Percentiles rank a stretch among this genome's conserved stretches.
phyloP scores from a whole-genome alignment of 768 basidiomycete genomes.

The Naganishia vaughanmartiniae region DNA sequence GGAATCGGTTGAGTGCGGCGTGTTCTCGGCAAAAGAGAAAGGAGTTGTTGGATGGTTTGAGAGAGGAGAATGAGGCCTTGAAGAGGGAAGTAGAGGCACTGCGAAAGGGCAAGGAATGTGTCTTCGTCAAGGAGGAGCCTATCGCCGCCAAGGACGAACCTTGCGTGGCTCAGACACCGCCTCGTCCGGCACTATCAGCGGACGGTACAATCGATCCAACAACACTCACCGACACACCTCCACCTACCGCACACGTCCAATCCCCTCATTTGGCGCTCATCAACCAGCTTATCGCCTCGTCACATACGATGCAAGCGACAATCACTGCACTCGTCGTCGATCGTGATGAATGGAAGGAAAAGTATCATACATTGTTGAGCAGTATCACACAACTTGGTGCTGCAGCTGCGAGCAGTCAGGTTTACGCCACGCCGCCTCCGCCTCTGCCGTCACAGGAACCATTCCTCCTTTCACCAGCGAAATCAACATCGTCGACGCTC shows the following conservation, averaged over 20 bases:
- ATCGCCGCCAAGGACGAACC: background rate
- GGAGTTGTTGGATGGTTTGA: slow-evolving; percentile 23
- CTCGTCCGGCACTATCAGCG: background rate
- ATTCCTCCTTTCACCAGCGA: slow-evolving; percentile 2
- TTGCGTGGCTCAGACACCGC: background rate
- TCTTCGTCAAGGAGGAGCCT: background rate
- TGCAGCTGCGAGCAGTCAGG: background rate
- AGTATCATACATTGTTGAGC: slow-evolving; percentile 6
- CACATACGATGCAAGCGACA: slow-evolving; percentile 1
- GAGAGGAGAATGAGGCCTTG: slow-evolving; percentile 7
- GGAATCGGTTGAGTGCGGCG: slow-evolving; percentile 24
- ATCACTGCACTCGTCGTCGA: slow-evolving; percentile 15
- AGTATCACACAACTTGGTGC: slow-evolving; percentile 13
- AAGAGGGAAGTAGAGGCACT: slow-evolving; percentile 11
- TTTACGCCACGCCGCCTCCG: background rate
- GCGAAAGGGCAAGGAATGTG: background rate
- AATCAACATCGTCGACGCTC: slow-evolving; percentile 18
- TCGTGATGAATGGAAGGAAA: slow-evolving; percentile 11
- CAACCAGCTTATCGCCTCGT: slow-evolving; percentile 6
- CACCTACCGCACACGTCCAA: background rate
- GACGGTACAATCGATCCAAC: slow-evolving; percentile 16
- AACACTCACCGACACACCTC: background rate
- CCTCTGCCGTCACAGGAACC: background rate
- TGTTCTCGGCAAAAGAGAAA: slow-evolving; percentile 19
- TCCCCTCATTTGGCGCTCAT: slow-evolving; percentile 14